Evolutionary conservation across 768 basidiomycete genomes (phyloP), one percentile per base, ranked within the genome.

Genomic region (Calvatia gigantea): DNA sequence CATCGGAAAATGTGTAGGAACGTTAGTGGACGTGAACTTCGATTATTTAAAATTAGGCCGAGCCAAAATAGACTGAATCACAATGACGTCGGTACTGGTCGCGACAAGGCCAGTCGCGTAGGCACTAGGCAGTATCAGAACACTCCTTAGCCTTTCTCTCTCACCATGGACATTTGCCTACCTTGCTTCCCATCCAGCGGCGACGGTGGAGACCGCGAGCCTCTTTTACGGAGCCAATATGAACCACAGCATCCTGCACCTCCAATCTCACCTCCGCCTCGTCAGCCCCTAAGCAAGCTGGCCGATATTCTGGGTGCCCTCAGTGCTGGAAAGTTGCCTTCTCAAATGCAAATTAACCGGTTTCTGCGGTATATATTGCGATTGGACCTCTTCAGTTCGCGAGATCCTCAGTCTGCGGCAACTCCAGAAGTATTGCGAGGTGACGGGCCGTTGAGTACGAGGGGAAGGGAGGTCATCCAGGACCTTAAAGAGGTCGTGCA

Each of bases 321-420:
- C 8, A 70, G 71, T 38, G 61, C 70, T 6, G 74, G 74, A 19
- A 75, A 75, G 50, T 57, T 77, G 6, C 75, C 74, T 35, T 70
- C 73, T 4, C 72, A 74, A 52, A 67, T 69, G 28, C 75, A 77
- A 53, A 38, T 71, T 3, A 61, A 64, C 12, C 43, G 41, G 1
- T 58, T 72, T 31, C 45, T 74, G 28, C 67, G 64, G 43, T 48
- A 38, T 2, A 42, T 67, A 0, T 56, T 73, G 41, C 60, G 57
- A 8, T 74, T 70, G 1, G 65, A 66, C 28, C 21, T 5, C 60
- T 73, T 14, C 59, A 58, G 11, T 21, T 62, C 61, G 6, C 48
- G 38, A 19, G 39, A 11, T 23, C 38, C 41, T 5, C 43, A 52
- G 1, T 48, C 43, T 21, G 42, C 47, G 12, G 37, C 59, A 14